Evolutionary conservation across 345 rosid species (phyloP), one percentile per base, ranked within the genome.

Genomic region (Gossypium arboreum): DNA sequence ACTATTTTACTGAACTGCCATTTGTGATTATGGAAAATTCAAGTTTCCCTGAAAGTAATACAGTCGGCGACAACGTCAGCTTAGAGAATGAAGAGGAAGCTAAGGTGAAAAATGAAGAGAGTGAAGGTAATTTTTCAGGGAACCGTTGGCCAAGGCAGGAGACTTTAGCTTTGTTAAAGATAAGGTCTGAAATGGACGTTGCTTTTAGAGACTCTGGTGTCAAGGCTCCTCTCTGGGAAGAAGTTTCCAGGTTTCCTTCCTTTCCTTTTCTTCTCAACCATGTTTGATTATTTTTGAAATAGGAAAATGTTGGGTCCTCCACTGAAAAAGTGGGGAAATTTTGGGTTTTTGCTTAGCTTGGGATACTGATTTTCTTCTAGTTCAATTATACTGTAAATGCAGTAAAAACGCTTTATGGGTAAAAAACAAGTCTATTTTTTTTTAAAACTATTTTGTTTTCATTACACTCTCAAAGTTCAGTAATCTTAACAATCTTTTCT

Each of bases 221-320:
- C 60, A 94, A 92, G 84, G 92, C 88, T 68, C 93, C 96, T 60
- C 84, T 92, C 12, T 92, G 98, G 98, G 97, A 94, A 65, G 89
- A 92, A 63, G 89, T 92, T 77, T 92, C 98, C 74, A 87, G 97
- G 97, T 94, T 73, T 85, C 73, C 63, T 67, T 77, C 73, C 22
- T 34, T 57, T 68, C 29, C 73, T 15, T 1, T 2, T 22, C 20
- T 12, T 72, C 54, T 12, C 34, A 65, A 54, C 7, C 41, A 34
- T 34, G 41, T 34, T 34, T 34, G 41, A 34, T 34, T 34, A 27
- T 22, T 7, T 57, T 22, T 44, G 41, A 43, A 34, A 13, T 50
- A 52, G 45, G 48, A 43, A 64, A 25, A n/a, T 64, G 27, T 64
- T 41, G 51, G 51, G 69, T 64, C 43, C 27, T 64, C 4, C 13